Evolutionary conservation across 1,284 basidiomycete genomes (phyloP).

Genomic region (Sanghuangporus sanghuang): DNA sequence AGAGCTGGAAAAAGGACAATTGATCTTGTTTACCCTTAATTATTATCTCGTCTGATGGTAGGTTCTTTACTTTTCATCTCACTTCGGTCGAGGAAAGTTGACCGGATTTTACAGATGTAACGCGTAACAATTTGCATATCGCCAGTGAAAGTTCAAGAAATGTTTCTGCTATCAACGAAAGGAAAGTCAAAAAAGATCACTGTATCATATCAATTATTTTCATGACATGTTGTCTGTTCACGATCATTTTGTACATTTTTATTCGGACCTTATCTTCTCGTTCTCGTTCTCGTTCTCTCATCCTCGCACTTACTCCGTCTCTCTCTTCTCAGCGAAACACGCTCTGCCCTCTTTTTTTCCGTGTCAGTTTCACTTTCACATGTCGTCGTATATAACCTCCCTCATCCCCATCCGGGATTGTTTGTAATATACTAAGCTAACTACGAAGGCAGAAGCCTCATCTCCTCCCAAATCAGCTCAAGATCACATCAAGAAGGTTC

Average conservation of each 20-base stretch:
- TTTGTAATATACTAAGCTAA: too few species aligned
- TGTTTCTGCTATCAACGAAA: background rate
- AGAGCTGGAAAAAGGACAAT: constrained; percentile 6
- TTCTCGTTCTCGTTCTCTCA: background rate
- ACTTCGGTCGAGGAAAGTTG: background rate
- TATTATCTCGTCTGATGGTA: background rate
- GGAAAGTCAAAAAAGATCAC: background rate
- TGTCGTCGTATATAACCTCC: too few species aligned
- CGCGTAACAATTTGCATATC: background rate
- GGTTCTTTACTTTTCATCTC: background rate
- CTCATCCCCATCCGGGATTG: too few species aligned
- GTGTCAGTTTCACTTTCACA: background rate
- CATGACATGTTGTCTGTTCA: background rate
- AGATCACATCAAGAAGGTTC: too few species aligned
- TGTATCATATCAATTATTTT: background rate
- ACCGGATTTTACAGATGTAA: background rate
- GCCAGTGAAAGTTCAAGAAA: background rate
- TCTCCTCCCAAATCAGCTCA: too few species aligned
- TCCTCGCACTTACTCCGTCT: background rate
- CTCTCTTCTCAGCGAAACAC: background rate
- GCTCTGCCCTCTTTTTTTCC: background rate
- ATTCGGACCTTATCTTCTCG: background rate
- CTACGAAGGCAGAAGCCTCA: too few species aligned
- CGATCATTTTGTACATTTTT: background rate
- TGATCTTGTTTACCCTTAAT: background rate